Base-by-base conservation (phyloP, 2,329 filamentous ascomycete genomes). In the Sphaerulina musiva region DNA sequence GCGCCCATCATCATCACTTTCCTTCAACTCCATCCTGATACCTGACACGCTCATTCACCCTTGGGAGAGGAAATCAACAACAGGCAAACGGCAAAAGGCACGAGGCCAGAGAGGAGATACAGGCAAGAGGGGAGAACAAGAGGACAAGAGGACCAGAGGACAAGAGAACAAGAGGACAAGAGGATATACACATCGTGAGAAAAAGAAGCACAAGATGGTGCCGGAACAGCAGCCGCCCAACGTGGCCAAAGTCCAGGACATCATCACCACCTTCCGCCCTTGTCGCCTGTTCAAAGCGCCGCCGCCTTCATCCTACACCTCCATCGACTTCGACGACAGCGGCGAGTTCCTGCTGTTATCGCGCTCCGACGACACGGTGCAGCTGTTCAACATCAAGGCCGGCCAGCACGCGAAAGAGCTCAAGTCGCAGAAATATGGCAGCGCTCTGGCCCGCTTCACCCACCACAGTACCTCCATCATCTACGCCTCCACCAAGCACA, bases 351-450 rank as follows among this genome's bases (percentile, higher is more conserved):
- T 95, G 56, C 89, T 98, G 72, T 88, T 91, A 0, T 89, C 90
- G 5, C 88, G 91, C 62, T 90, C 89, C 74, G 93, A 98, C 71
- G 91, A 96, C 70, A 95, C 89, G 3, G 87, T 98, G 59, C 91
- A 97, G 68, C 85, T 98, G 32, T 98, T 95, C 75, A 95, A 93
- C 66, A 86, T 95, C 59, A 88, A 87, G 66, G 90, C 95, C 61
- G 93, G 93, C 4, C 87, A 87, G 57, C 85, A 90, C 63, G 87
- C 89, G 45, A 97, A 97, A 74, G 86, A 85, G 56, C 79, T 96
- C 45, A 84, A 95, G 48, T 95, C 88, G 73, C 95, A 97, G 69
- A 98, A 98, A 70, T 98, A 98, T 66, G 93, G 93, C 56, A 90
- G 89, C 14, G 93, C 95, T 69, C 80, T 96, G 53, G 93, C 93